Conservation (phyloP, 2,329 filamentous ascomycete species). For the Elsinoe australis region DNA sequence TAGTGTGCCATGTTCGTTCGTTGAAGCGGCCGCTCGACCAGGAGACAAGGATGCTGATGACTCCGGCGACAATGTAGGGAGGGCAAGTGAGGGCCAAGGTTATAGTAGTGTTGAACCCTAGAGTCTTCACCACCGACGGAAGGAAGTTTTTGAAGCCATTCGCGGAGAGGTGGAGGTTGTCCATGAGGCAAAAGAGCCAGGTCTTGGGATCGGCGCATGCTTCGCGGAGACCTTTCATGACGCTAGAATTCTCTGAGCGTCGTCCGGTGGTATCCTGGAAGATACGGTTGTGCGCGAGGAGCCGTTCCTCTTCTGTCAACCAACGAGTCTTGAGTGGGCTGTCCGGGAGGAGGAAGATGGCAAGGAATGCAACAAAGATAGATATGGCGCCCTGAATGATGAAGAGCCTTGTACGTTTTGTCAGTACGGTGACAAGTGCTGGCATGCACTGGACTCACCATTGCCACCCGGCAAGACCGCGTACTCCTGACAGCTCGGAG, state of each 20-base stretch:
- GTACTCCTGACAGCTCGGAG: constrained; percentile 31
- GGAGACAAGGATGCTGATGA: constrained; percentile 31
- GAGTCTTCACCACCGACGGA: constrained; percentile 27
- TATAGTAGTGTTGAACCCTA: constrained; percentile 30
- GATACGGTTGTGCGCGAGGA: constrained; percentile 28
- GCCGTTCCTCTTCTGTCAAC: constrained; percentile 27
- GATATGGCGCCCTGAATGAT: constrained; percentile 35
- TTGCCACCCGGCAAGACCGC: constrained; percentile 31
- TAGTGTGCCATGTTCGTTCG: constrained; percentile 37
- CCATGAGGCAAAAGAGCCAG: constrained; percentile 32
- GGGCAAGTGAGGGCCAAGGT: constrained; percentile 31
- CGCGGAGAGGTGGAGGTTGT: constrained; percentile 32
- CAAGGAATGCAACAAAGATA: constrained; percentile 29
- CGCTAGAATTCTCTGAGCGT: constrained; percentile 26
- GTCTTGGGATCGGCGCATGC: constrained; percentile 30
- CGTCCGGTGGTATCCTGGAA: constrained; percentile 31
- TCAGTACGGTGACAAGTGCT: constrained; percentile 14
- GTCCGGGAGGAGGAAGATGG: constrained; percentile 33
- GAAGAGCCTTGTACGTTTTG: constrained; percentile 26
- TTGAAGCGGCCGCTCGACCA: constrained; percentile 34
- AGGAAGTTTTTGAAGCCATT: constrained; percentile 31
- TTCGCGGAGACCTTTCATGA: constrained; percentile 29
- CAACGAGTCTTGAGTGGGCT: constrained; percentile 31
- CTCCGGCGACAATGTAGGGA: constrained; percentile 31
- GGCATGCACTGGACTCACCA: not conserved